These are phyloP conservation scores for Brassica rapa DNA, from an alignment of 345 rosid genomes.

Conservation along the genomic window DNA sequence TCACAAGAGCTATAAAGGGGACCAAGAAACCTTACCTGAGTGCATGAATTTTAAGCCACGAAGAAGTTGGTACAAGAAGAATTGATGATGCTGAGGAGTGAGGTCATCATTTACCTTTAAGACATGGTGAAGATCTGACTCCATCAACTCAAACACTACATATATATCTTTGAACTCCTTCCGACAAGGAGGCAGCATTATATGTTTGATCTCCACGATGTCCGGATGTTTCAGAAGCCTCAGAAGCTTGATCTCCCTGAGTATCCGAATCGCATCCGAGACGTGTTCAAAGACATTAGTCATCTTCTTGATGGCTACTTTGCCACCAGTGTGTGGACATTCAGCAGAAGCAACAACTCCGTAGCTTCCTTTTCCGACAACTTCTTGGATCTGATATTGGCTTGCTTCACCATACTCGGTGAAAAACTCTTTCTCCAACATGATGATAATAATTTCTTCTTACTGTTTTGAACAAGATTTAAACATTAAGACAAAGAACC, in stretches of 20 bases:
- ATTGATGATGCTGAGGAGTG: conserved; percentile 88
- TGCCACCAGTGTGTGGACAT: conserved; percentile 90
- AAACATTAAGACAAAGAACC: not conserved
- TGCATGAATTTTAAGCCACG: conserved; percentile 92
- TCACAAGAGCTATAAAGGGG: not conserved
- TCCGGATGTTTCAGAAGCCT: conserved; percentile 84
- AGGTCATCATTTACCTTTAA: conserved; percentile 87
- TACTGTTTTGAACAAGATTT: conserved; percentile 13
- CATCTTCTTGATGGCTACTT: conserved; percentile 96
- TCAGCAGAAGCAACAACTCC: conserved; percentile 96
- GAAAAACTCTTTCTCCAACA: conserved; percentile 90
- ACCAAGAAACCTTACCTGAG: conserved; percentile 61
- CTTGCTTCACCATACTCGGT: conserved; percentile 97
- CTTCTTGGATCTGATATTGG: conserved; percentile 91
- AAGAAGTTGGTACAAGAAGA: conserved; percentile 98
- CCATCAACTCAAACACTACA: conserved; percentile 98
- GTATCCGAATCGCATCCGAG: conserved; percentile 86
- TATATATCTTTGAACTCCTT: conserved; percentile 92
- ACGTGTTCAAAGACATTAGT: conserved; percentile 88
- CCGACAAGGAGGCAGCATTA: conserved; percentile 95
- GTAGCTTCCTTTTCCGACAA: conserved; percentile 95
- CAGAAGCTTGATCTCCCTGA: conserved; percentile 94
- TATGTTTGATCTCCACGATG: conserved; percentile 87
- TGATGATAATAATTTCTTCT: conserved; percentile 8
- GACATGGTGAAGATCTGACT: conserved; percentile 93